Conservation (phyloP, 495 filamentous ascomycete genomes). For the Daldinia grandis region DNA sequence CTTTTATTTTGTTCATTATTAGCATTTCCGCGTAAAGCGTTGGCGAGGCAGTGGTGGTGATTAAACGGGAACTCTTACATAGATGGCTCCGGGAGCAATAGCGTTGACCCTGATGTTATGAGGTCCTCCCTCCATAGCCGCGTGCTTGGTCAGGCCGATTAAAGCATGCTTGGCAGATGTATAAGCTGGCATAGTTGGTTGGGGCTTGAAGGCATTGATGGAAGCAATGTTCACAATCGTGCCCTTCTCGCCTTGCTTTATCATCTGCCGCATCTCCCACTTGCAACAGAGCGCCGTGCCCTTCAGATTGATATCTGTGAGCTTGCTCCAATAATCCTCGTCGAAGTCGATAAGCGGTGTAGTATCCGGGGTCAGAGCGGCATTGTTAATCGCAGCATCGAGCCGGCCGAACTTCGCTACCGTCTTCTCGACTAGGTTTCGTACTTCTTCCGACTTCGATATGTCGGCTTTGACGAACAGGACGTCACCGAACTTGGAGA, state of each 20-base stretch:
- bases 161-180: constrained; percentile 74
- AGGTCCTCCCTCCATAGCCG: constrained; percentile 75
- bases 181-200: constrained; percentile 71
- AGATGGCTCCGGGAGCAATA: constrained; percentile 68
- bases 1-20: background rate
- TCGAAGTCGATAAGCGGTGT: constrained; percentile 51
- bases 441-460: constrained; percentile 40
- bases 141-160: constrained; percentile 69
- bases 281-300: constrained; percentile 60
- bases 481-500: constrained; percentile 16
- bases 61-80: constrained; percentile 23
- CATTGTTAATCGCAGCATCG: constrained; percentile 74
- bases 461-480: constrained; percentile 45
- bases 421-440: constrained; percentile 50
- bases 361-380: constrained; percentile 71
- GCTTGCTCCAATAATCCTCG: constrained; percentile 52
- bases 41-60: background rate
- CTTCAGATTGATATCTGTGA: constrained; percentile 57
- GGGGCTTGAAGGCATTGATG: constrained; percentile 52
- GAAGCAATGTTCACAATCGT: background rate
- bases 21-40: background rate
- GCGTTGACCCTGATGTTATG: constrained; percentile 74
- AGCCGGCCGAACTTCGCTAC: constrained; percentile 62
- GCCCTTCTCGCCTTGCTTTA: constrained; percentile 63
- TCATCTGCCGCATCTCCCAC: constrained; percentile 59